A percentile compares a stretch with the other conserved stretches of the same genome.
These are phyloP conservation scores for Diplotaxis tenuifolia DNA, from an alignment of 345 rosid species.

Conservation along the genomic window DNA sequence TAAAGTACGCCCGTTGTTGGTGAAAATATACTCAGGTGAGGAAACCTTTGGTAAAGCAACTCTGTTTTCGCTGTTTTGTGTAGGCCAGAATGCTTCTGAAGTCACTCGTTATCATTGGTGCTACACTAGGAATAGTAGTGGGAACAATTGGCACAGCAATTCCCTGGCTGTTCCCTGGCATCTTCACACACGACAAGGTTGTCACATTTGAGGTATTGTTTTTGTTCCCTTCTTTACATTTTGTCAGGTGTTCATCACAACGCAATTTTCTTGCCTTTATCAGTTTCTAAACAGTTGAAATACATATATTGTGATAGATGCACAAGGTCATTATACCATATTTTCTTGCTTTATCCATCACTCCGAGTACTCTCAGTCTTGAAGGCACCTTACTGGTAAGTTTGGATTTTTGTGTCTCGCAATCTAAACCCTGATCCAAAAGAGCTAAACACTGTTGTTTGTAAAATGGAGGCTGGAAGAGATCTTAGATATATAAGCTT, in stretches of 20 bases:
- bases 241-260: background rate
- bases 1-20: slow-evolving; percentile 45
- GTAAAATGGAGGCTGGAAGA: slow-evolving; percentile 63
- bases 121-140: slow-evolving; percentile 54
- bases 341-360: slow-evolving; percentile 60
- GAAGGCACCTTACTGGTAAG: slow-evolving; percentile 67
- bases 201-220: slow-evolving; percentile 59
- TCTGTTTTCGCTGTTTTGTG: slow-evolving; percentile 10
- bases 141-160: slow-evolving; percentile 60
- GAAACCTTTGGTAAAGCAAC: background rate
- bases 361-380: slow-evolving; percentile 68
- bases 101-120: slow-evolving; percentile 70
- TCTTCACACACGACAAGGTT: slow-evolving; percentile 64
- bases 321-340: slow-evolving; percentile 70
- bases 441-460: slow-evolving; percentile 5
- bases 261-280: background rate
- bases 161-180: slow-evolving; percentile 67
- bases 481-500: slow-evolving; percentile 75
- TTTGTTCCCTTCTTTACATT: background rate
- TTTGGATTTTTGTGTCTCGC: background rate
- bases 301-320: slow-evolving; percentile 56
- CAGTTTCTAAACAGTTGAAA: background rate
- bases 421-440: background rate
- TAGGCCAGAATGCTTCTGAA: slow-evolving; percentile 78
- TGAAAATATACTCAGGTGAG: background rate